phyloP scores from a whole-genome alignment of 129 eudicot species.

The Erigeron canadensis region DNA sequence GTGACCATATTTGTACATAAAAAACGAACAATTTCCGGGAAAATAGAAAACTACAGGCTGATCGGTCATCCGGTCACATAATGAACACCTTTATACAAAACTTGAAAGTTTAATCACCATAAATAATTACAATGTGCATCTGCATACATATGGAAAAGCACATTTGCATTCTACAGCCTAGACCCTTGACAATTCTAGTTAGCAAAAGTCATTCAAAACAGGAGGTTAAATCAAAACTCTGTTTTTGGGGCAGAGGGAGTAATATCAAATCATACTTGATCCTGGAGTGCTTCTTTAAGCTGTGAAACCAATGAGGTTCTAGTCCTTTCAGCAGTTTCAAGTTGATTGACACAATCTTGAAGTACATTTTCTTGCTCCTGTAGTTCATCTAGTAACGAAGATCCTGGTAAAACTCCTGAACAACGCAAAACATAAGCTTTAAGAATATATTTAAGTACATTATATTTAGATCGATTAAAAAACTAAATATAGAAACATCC shows the following conservation, averaged over 20 bases:
- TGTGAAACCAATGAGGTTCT: slow-evolving; percentile 64
- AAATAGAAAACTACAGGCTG: too few relatives aligned
- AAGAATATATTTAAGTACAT: not conserved
- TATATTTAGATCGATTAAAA: not conserved
- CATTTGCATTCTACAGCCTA: too few relatives aligned
- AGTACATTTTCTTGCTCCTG: slow-evolving; percentile 77
- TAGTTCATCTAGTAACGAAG: slow-evolving; percentile 63
- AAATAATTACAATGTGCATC: too few relatives aligned
- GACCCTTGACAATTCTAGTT: too few relatives aligned
- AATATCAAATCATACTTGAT: slow-evolving; percentile 56
- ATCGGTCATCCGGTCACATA: too few relatives aligned
- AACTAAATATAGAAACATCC: not conserved
- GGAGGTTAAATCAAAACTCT: not conserved
- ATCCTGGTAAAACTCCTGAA: slow-evolving; percentile 52
- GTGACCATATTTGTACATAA: too few relatives aligned
- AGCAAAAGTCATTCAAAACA: not conserved
- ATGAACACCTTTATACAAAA: too few relatives aligned
- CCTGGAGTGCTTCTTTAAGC: slow-evolving; percentile 78
- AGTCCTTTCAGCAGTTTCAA: slow-evolving; percentile 65
- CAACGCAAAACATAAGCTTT: slow-evolving; percentile 8
- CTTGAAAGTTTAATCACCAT: too few relatives aligned
- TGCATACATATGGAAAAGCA: too few relatives aligned
- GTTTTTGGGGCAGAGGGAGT: not conserved
- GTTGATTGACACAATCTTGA: slow-evolving; percentile 61
- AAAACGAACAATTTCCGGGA: too few relatives aligned